These are phyloP conservation scores for Podospora bellae-mahoneyi DNA, from an alignment of 495 filamentous ascomycete species.

Conservation along the genomic window DNA sequence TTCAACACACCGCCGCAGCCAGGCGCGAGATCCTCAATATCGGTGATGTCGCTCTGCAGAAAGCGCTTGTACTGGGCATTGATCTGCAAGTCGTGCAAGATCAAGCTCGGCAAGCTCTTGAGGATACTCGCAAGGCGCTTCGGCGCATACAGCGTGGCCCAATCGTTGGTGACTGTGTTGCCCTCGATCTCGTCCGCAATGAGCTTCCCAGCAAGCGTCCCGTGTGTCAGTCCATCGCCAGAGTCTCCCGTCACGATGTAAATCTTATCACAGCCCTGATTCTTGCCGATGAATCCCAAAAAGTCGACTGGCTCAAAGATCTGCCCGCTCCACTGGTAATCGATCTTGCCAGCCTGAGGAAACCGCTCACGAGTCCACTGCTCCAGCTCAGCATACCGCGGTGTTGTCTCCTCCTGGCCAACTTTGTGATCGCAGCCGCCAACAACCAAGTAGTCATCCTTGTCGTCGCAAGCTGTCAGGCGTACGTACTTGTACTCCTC, in stretches of 20 bases:
- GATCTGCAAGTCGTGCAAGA: slow-evolving; percentile 49
- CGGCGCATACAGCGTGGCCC: slow-evolving; percentile 50
- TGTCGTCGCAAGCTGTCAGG: slow-evolving; percentile 50
- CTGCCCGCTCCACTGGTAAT: slow-evolving; percentile 58
- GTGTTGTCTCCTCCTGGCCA: slow-evolving; percentile 47
- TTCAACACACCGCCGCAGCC: slow-evolving; percentile 54
- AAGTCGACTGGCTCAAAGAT: slow-evolving; percentile 55
- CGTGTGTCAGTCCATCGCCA: slow-evolving; percentile 59
- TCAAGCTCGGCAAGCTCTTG: slow-evolving; percentile 39
- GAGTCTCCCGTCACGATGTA: slow-evolving; percentile 58
- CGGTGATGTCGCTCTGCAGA: slow-evolving; percentile 51
- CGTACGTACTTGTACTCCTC: slow-evolving; percentile 54
- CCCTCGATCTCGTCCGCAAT: slow-evolving; percentile 55
- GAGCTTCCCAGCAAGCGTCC: slow-evolving; percentile 50
- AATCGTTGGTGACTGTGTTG: slow-evolving; percentile 40
- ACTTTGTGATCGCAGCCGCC: slow-evolving; percentile 61
- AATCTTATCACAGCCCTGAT: slow-evolving; percentile 48
- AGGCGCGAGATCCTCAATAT: slow-evolving; percentile 53
- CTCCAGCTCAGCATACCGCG: slow-evolving; percentile 47
- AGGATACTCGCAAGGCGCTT: slow-evolving; percentile 36
- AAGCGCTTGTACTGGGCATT: slow-evolving; percentile 56
- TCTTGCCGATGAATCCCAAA: slow-evolving; percentile 55
- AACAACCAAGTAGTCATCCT: slow-evolving; percentile 56
- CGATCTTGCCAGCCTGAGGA: slow-evolving; percentile 44
- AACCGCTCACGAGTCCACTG: slow-evolving; percentile 53